These are phyloP conservation scores for Oidium heveae DNA, from an alignment of 2,329 filamentous ascomycete genomes.

Conservation along the genomic window DNA sequence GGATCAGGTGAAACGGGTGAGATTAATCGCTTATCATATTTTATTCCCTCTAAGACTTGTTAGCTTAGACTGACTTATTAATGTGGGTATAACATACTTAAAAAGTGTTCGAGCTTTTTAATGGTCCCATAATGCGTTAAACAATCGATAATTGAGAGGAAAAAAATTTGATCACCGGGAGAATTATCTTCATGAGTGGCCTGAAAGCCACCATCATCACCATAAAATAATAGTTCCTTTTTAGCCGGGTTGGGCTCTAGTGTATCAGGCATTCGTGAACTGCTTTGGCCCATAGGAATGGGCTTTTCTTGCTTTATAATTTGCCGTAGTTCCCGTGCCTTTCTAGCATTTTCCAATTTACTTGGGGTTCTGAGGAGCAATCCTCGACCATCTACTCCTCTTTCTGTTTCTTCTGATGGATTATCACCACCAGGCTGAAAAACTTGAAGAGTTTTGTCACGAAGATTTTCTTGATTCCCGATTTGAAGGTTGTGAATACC, in stretches of 20 bases:
- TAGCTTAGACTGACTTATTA: slow-evolving; percentile 1
- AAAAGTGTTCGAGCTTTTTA: slow-evolving; percentile 90
- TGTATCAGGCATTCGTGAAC: slow-evolving; percentile 74
- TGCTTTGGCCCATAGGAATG: slow-evolving; percentile 67
- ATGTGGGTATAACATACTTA: slow-evolving; percentile 24
- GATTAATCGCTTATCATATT: slow-evolving; percentile 61
- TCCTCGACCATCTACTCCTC: slow-evolving; percentile 16
- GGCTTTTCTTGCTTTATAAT: slow-evolving; percentile 85
- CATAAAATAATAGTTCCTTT: slow-evolving; percentile 59
- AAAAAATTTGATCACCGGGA: slow-evolving; percentile 82
- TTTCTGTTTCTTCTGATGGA: slow-evolving; percentile 25
- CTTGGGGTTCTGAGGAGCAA: slow-evolving; percentile 72
- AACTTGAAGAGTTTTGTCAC: slow-evolving; percentile 69
- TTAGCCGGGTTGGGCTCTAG: slow-evolving; percentile 50
- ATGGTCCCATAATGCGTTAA: slow-evolving; percentile 85
- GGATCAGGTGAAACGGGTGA: slow-evolving; percentile 74
- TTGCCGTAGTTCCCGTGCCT: slow-evolving; percentile 72
- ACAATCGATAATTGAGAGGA: slow-evolving; percentile 94
- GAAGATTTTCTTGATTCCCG: slow-evolving; percentile 87
- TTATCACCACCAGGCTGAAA: slow-evolving; percentile 67
- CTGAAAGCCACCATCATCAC: slow-evolving; percentile 76
- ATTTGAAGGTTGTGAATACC: slow-evolving; percentile 78
- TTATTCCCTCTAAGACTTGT: slow-evolving; percentile 39
- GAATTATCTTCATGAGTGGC: slow-evolving; percentile 78
- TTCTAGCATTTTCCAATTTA: slow-evolving; percentile 72